Evolutionary conservation across 2,329 filamentous ascomycete genomes (phyloP), one percentile per base, ranked within the genome.

Genomic region (Fusarium nodosum): DNA sequence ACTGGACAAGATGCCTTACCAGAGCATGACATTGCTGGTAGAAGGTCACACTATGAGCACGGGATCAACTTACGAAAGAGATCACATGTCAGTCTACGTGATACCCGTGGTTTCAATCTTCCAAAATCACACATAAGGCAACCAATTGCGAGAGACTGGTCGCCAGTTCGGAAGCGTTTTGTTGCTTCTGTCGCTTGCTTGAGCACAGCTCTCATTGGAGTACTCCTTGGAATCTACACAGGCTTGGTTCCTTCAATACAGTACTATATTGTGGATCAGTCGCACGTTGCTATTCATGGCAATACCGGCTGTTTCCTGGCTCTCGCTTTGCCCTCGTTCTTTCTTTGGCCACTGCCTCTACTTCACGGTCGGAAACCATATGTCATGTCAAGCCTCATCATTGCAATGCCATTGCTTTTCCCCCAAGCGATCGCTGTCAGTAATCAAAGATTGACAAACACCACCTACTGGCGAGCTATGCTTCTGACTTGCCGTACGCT

Each of bases 231-330:
- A 1, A 91, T 94, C 24, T 95, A 94, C 76, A 90, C 91, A 56
- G 92, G 92, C 5, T 86, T 93, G 70, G 91, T 93, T 1, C 91
- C 92, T n/a, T 87, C 89, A 5, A 92, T 94, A 28, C 91, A 94
- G 75, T 93, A 93, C 76, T 90, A 89, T 72, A 87, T 94, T 67
- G 88, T 88, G 26, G 91, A 94, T 72, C 84, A 89, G 64, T 80
- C 87, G 45, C 91, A 93, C 72, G 84, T 87, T 62, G 85, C 88
- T 3, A 88, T 93, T 30, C 82, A 93, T 36, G 92, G 92, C 5
- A 94, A 94, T 71, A 90, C 92, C 18, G 85, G 88, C 28, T 86
- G 93, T 55, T 94, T 92, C 75, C 74, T 91, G 33, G 91, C 91
- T 11, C 83, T 94, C 66, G 90, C 90, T 1, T 78, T 94, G 39